phyloP scores from a whole-genome alignment of 257 asterid genomes.

The Dorcoceras hygrometricum region DNA sequence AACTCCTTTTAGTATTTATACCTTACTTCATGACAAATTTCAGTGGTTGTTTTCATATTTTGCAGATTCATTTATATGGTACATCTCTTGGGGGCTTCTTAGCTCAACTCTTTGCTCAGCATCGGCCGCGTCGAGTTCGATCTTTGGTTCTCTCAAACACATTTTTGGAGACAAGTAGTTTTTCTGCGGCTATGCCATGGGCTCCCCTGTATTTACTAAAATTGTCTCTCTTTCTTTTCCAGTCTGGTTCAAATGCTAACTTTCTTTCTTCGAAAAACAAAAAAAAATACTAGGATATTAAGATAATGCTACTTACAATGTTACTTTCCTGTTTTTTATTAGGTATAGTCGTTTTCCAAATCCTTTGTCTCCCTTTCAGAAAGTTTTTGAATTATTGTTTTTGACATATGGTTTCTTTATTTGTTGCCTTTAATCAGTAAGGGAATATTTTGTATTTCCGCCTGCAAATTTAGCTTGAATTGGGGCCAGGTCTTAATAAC shows the following conservation, averaged over 20 bases:
- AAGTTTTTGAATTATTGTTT: too few relatives aligned
- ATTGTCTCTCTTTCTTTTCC: neutral
- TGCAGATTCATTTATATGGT: conserved; percentile 90
- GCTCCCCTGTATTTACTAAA: conserved; percentile 69
- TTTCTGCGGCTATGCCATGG: conserved; percentile 97
- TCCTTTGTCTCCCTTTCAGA: neutral
- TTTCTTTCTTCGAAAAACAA: neutral
- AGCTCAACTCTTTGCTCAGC: conserved; percentile 95
- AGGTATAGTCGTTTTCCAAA: neutral
- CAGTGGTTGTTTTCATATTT: conserved; percentile 20
- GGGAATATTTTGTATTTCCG: neutral
- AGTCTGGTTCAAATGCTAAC: conserved; percentile 17
- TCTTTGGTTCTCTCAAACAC: conserved; percentile 93
- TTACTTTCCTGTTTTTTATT: neutral
- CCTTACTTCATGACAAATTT: conserved; percentile 12
- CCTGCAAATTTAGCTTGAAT: neutral
- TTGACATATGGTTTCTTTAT: neutral
- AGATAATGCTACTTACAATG: neutral
- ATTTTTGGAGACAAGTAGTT: conserved; percentile 82
- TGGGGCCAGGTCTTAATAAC: neutral
- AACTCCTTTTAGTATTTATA: neutral
- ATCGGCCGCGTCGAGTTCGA: conserved; percentile 92
- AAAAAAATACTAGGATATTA: neutral
- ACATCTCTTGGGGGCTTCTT: conserved; percentile 98
- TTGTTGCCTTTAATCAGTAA: too few relatives aligned